Evolutionary conservation across 768 basidiomycete genomes (phyloP).

Genomic region (Boletales sp.): DNA sequence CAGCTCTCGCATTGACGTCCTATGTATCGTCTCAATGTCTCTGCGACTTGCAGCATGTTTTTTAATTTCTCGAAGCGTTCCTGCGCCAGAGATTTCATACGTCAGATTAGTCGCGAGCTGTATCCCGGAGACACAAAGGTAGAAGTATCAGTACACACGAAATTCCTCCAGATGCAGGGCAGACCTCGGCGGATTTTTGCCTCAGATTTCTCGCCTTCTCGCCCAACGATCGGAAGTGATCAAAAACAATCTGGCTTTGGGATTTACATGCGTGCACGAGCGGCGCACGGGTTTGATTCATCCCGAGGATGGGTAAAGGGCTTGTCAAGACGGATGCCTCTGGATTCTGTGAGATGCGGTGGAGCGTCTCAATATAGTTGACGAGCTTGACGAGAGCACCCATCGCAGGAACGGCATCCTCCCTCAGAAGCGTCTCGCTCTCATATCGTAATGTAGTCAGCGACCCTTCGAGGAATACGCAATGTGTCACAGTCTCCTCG

Average conservation of each 20-base stretch:
- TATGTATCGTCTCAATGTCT: neutral
- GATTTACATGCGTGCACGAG: slow-evolving; percentile 6
- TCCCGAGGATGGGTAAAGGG: neutral
- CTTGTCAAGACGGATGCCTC: neutral
- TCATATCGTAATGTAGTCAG: neutral
- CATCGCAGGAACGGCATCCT: slow-evolving; percentile 5
- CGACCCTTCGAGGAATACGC: slow-evolving; percentile 1
- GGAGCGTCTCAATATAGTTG: slow-evolving; percentile 4
- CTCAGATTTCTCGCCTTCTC: slow-evolving; percentile 11
- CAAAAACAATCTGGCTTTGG: slow-evolving; percentile 4
- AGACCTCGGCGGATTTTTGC: slow-evolving; percentile 4
- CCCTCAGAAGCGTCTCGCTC: slow-evolving; percentile 2
- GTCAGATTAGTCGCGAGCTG: slow-evolving; percentile 14
- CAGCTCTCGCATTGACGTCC: slow-evolving; percentile 5
- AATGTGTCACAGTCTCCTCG: neutral
- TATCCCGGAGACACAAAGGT: neutral
- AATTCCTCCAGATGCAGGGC: neutral
- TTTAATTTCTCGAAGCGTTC: neutral
- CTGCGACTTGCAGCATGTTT: neutral
- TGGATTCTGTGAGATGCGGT: neutral
- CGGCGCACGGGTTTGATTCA: neutral
- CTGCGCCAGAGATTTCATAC: slow-evolving; percentile 5
- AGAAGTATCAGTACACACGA: neutral
- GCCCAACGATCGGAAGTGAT: slow-evolving; percentile 2
- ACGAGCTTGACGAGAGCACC: slow-evolving; percentile 3